phyloP scores from a whole-genome alignment of 1,284 basidiomycete genomes.

The Uromyces viciae-fabae region DNA sequence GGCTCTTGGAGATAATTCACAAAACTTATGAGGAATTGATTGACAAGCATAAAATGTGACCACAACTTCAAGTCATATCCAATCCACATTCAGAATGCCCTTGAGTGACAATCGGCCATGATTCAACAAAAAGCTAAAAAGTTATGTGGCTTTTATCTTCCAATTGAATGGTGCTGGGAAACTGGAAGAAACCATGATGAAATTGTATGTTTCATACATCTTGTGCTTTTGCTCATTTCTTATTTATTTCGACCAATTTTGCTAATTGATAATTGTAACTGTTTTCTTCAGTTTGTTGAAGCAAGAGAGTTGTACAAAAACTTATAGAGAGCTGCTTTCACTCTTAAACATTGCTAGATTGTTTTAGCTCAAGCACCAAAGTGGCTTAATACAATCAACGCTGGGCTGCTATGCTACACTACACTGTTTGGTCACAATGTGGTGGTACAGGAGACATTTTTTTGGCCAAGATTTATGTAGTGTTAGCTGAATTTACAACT shows the following conservation, averaged over 20 bases:
- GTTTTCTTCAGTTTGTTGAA: not conserved
- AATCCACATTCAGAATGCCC: not conserved
- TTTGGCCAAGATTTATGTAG: too few relatives aligned
- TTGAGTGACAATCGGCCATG: not conserved
- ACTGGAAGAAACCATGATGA: not conserved
- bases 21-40: not conserved
- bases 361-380: not conserved
- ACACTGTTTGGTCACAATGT: too few relatives aligned
- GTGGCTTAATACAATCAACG: too few relatives aligned
- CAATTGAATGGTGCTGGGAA: not conserved
- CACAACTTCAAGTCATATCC: not conserved
- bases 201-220: not conserved
- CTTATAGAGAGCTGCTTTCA: not conserved
- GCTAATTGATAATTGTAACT: not conserved
- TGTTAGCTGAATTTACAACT: too few relatives aligned
- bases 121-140: not conserved
- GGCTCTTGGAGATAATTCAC: constrained; percentile 1
- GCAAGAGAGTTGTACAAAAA: not conserved
- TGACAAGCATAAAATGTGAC: not conserved
- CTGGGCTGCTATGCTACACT: too few relatives aligned
- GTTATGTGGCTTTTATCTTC: not conserved
- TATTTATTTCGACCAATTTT: too few relatives aligned
- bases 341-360: not conserved
- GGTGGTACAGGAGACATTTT: too few relatives aligned
- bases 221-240: not conserved